Base-by-base conservation (phyloP, 345 rosid genomes). In the Eucalyptus regnans region DNA sequence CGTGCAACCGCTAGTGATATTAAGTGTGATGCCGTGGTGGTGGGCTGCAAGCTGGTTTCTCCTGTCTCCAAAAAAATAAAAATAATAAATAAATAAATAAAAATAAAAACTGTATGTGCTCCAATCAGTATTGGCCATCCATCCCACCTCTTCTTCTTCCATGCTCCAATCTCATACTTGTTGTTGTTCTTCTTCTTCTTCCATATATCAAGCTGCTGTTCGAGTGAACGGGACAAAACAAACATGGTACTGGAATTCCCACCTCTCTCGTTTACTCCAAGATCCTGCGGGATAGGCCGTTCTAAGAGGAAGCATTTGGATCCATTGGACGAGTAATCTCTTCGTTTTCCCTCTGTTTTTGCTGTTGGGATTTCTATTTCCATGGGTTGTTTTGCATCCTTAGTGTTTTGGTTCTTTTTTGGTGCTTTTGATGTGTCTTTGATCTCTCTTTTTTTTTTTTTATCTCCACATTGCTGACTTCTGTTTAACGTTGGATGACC, bases 181-280 rank as follows among this genome's bases (percentile, higher is more conserved):
- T 51, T 17, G 0, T 51, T 52, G 0, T 51, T 51, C 0, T 51
- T 17, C 56, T 51, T 0, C 50, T 51, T 52, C 56, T 0, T 52
- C 56, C 56, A 0, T 17, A 52, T 0, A 52, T 25, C 56, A 60
- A 60, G n/a, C n/a, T 27, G 31, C 66, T 12, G 31, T 11, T 60
- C 7, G 31, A 60, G 9, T 52, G 22, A 52, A 52, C 9, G 1
- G 23, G 56, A 52, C 56, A 52, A 52, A 60, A 60, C 31, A 29
- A 0, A 60, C 68, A 60, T 60, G 68, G 31, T 3, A 6, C 31
- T 12, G 68, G n/a, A 60, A 27, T 27, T 27, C 68, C 0, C 31
- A 5, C 31, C 68, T 12, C 68, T 6, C 31, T 60, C 68, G 68
- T 1, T 6, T 60, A 5, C 68, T 60, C 68, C 68, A 60, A 27